Evolutionary conservation across 768 basidiomycete genomes (phyloP).

Genomic region (Agrocybe pediades): DNA sequence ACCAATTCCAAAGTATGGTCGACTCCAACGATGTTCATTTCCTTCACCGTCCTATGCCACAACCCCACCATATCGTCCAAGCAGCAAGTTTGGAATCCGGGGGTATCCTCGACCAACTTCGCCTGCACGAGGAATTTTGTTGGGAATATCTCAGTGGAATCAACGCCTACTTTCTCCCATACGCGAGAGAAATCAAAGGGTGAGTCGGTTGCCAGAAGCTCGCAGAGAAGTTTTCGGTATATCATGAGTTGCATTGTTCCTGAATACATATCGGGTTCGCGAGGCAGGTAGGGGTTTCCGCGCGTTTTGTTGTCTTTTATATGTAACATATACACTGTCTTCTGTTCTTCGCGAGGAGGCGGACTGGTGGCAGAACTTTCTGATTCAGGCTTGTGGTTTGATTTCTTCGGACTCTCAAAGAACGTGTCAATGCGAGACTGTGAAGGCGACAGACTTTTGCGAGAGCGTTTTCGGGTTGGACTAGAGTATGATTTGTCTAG

Average conservation of each 20-base stretch:
- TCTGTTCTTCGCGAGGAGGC: not conserved
- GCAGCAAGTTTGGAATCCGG: conserved; percentile 27
- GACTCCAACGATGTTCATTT: conserved; percentile 32
- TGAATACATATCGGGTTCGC: conserved; percentile 55
- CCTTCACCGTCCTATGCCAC: conserved; percentile 31
- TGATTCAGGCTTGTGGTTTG: not conserved
- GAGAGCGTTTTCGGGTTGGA: conserved; percentile 6
- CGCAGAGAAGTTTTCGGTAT: conserved; percentile 66
- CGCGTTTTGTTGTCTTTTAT: conserved; percentile 77
- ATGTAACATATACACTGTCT: conserved; percentile 34
- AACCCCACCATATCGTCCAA: conserved; percentile 37
- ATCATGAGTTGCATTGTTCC: conserved; percentile 78
- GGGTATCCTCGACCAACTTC: conserved; percentile 26
- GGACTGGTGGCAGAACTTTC: not conserved
- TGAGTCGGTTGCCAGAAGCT: conserved; percentile 42
- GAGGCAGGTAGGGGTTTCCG: conserved; percentile 46
- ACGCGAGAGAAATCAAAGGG: conserved; percentile 55
- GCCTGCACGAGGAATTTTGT: conserved; percentile 47
- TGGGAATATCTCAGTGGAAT: conserved; percentile 50
- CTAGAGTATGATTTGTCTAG: not conserved
- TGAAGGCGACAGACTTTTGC: not conserved
- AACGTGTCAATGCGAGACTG: conserved; percentile 14
- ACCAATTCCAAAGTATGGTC: conserved; percentile 46
- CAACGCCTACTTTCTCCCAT: conserved; percentile 49
- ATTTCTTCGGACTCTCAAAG: conserved; percentile 16